Base-by-base conservation (phyloP, 2,329 filamentous ascomycete genomes). In the Chaetothyriales sp. region DNA sequence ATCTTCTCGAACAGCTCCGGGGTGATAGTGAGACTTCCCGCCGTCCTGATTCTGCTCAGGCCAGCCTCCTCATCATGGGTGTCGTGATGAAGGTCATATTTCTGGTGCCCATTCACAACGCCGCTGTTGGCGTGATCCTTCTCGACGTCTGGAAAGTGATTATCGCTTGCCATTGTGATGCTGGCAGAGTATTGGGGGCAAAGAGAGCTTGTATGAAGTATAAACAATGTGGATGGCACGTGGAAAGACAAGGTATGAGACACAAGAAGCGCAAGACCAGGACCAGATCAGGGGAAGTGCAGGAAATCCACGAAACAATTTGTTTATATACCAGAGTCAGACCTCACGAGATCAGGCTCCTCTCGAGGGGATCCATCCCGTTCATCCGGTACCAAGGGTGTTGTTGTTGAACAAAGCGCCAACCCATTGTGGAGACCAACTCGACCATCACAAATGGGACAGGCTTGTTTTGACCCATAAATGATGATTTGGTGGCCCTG, bases 21-120 rank as follows among this genome's bases (percentile, higher is more conserved):
- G 8, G 61, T 60, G 19, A 65, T 61, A 2, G 62, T 62, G 19
- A 65, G 69, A 61, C 72, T 75, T 52, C 75, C 74, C 25, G 73
- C 72, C 1, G 75, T 77, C 26, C 69, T 66, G 56, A 73, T 71
- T 46, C 66, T 66, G 51, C 61, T 63, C 51, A 74, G 56, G 6
- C 71, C 71, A 50, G 55, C 56, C 22, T 61, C 59, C 8, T 49
- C 48, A 52, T 56, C 56, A 43, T 60, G 58, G 44, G 56, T 50
- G 22, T 60, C 54, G 45, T 61, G 56, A 32, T 60, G 58, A 36
- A 61, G 53, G 46, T 61, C 56, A 49, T 60, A 60, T 49, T 46
- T 46, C 22, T 25, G 26, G 25, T 49, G 53, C 51, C 58, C 59
- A 50, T 60, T 60, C 52, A 57, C 49, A n/a, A 54, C 57, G 50